These are phyloP conservation scores for Trypanosoma boissoni DNA, from an alignment of 208 protist genomes.

Conservation along the genomic window DNA sequence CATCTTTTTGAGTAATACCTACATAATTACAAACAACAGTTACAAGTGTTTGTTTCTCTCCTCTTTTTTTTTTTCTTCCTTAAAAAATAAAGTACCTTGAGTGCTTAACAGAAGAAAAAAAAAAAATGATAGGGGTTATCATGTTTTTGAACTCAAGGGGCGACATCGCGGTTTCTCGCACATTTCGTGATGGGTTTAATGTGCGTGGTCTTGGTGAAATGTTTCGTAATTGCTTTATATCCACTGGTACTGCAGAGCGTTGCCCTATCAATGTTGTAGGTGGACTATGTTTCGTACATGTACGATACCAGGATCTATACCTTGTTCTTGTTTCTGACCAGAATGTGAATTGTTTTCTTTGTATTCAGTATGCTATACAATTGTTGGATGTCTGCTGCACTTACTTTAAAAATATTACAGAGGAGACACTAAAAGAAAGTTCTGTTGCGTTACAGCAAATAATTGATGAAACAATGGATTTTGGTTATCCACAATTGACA, in stretches of 20 bases:
- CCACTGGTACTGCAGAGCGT: constrained; percentile 57
- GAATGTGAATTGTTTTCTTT: constrained; percentile 92
- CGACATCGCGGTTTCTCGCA: constrained; percentile 81
- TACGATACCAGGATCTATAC: constrained; percentile 90
- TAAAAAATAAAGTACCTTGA: neutral
- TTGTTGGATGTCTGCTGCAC: constrained; percentile 86
- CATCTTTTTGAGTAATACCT: no score
- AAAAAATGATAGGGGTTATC: constrained; percentile 74
- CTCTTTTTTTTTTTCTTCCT: neutral
- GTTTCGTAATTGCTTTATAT: constrained; percentile 86
- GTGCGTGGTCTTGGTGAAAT: constrained; percentile 77
- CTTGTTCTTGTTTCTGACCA: constrained; percentile 89
- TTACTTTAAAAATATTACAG: constrained; percentile 93
- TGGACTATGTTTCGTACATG: constrained; percentile 87
- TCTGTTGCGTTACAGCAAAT: constrained; percentile 97
- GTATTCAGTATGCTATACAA: constrained; percentile 79
- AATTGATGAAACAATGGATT: constrained; percentile 98
- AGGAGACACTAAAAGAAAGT: constrained; percentile 94
- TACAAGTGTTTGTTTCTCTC: neutral
- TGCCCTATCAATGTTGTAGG: constrained; percentile 91
- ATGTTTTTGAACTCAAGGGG: constrained; percentile 89
- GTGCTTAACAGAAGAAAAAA: neutral
- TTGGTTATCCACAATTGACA: constrained; percentile 96
- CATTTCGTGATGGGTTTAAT: constrained; percentile 76
- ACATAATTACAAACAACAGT: no score